Conservation (phyloP, 2,329 filamentous ascomycete genomes). For the Pseudogymnoascus sp. region DNA sequence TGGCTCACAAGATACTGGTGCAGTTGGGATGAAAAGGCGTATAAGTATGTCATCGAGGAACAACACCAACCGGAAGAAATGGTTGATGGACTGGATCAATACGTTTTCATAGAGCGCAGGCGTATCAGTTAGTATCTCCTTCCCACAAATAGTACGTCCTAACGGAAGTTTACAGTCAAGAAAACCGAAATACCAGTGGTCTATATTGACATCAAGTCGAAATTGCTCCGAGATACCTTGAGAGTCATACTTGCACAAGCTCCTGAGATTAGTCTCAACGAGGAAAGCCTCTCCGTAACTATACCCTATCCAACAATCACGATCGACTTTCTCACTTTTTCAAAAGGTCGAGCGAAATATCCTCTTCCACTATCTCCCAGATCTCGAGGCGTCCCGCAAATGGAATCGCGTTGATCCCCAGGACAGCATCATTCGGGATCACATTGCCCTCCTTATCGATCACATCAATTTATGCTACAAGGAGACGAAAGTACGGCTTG, state of each 20-base stretch:
- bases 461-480: neutral
- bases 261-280: constrained; percentile 7
- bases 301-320: neutral
- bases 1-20: constrained; percentile 13
- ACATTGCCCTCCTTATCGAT: constrained; percentile 11
- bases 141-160: neutral
- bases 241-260: constrained; percentile 10
- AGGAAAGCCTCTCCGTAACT: constrained; percentile 11
- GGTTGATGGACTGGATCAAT: constrained; percentile 13
- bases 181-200: neutral
- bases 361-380: constrained; percentile 14
- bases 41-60: constrained; percentile 11
- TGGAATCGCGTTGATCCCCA: neutral
- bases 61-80: neutral
- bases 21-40: constrained; percentile 16
- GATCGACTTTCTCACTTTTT: constrained; percentile 10
- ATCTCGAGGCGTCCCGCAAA: constrained; percentile 11
- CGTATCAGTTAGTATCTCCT: constrained; percentile 14
- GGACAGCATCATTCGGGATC: constrained; percentile 17
- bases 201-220: constrained; percentile 14
- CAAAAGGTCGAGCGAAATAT: constrained; percentile 15
- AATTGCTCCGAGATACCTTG: constrained; percentile 9
- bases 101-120: constrained; percentile 16
- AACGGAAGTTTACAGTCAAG: constrained; percentile 10
- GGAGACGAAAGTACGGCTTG: neutral